These are phyloP conservation scores for Protomyces pachydermus DNA, from an alignment of 1,139 yeast species.

Conservation along the genomic window DNA sequence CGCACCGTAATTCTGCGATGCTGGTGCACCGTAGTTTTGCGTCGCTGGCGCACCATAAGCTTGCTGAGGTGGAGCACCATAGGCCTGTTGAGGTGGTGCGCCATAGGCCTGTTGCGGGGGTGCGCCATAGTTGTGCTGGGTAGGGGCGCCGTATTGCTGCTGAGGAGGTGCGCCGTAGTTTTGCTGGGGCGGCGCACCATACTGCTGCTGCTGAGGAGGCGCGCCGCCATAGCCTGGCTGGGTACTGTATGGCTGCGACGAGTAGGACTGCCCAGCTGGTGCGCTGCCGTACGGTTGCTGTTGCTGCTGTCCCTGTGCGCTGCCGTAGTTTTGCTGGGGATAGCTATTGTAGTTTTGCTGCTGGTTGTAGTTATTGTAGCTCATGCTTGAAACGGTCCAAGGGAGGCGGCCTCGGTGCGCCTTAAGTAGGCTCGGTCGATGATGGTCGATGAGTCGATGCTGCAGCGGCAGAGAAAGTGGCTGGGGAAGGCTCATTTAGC, in stretches of 20 bases:
- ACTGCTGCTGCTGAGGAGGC: not conserved
- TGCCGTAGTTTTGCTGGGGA: constrained; percentile 1
- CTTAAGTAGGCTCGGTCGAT: too few species aligned
- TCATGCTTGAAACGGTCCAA: not conserved
- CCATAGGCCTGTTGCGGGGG: constrained; percentile 13
- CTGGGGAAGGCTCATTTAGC: too few species aligned
- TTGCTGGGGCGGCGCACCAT: not conserved
- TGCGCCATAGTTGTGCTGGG: constrained; percentile 10
- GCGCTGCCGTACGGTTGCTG: not conserved
- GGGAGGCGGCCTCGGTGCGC: too few species aligned
- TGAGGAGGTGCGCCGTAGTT: not conserved
- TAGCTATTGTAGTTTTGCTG: not conserved
- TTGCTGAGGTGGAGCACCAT: constrained; percentile 19
- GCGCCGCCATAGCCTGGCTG: constrained; percentile 2
- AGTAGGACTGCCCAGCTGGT: not conserved
- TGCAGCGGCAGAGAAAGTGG: too few species aligned
- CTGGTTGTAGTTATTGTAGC: constrained; percentile 10
- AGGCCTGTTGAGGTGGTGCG: constrained; percentile 1
- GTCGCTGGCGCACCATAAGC: constrained; percentile 9
- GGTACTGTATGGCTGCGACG: not conserved
- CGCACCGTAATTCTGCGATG: constrained; percentile 4
- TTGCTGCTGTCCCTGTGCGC: constrained; percentile 6
- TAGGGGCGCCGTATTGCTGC: constrained; percentile 3
- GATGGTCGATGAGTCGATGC: too few species aligned
- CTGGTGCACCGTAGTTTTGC: not conserved